Conservation (phyloP, 2,329 filamentous ascomycete species). For the Stemphylium lycopersici region DNA sequence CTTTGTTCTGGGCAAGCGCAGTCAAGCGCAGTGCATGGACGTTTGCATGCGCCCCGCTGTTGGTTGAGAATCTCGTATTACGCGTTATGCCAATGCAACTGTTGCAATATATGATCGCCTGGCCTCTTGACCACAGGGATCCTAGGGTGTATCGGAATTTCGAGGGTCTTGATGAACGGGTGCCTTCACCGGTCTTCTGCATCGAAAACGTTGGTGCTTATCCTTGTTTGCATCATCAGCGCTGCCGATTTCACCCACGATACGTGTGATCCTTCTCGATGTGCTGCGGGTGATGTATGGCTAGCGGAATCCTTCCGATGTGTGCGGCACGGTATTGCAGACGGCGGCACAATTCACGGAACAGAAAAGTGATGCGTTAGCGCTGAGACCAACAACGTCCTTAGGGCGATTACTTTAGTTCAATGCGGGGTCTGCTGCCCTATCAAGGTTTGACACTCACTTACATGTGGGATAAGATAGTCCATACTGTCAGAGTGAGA, state of each 20-base stretch:
- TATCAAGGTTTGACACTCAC: background rate
- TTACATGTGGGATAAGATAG: background rate
- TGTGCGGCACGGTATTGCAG: constrained; percentile 10
- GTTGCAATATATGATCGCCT: constrained; percentile 10
- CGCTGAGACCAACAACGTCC: background rate
- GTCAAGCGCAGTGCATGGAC: background rate
- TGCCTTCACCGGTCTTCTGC: background rate
- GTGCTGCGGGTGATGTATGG: constrained; percentile 13
- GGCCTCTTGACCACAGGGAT: constrained; percentile 3
- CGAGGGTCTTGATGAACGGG: constrained; percentile 8
- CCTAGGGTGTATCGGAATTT: background rate
- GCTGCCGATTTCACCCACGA: constrained; percentile 8
- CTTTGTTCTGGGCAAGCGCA: too few relatives aligned
- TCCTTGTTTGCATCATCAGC: constrained; percentile 11
- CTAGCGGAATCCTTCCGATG: constrained; percentile 5
- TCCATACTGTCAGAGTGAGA: background rate
- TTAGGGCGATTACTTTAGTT: background rate
- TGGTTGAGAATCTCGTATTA: background rate
- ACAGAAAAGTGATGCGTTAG: background rate
- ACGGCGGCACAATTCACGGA: constrained; percentile 10
- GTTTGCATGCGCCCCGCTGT: constrained; percentile 2
- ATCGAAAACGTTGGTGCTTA: background rate
- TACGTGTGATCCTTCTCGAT: constrained; percentile 4
- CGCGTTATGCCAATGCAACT: constrained; percentile 17
- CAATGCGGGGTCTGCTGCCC: background rate